These are phyloP conservation scores for Russula earlei DNA, from an alignment of 768 basidiomycete genomes.

Conservation along the genomic window DNA sequence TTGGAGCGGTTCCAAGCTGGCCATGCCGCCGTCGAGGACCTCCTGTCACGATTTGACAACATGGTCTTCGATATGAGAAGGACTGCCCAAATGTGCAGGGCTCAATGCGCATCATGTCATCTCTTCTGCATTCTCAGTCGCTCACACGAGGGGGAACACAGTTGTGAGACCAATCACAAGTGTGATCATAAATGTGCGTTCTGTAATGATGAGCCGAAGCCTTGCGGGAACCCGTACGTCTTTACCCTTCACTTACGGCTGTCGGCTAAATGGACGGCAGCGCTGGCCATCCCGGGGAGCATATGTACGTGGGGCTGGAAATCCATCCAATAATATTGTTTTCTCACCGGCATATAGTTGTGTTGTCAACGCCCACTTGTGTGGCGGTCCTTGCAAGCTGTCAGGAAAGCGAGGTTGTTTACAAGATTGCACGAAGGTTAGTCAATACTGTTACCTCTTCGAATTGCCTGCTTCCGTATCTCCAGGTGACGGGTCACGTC, in stretches of 20 bases:
- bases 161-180: constrained; percentile 41
- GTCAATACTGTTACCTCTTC: not conserved
- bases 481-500: constrained; percentile 38
- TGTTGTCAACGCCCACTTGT: constrained; percentile 40
- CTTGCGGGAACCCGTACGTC: constrained; percentile 42
- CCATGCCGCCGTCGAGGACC: constrained; percentile 36
- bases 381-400: constrained; percentile 42
- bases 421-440: constrained; percentile 43
- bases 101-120: constrained; percentile 39
- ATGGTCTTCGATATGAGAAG: constrained; percentile 37
- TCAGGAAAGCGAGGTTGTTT: constrained; percentile 42
- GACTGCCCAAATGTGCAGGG: constrained; percentile 40
- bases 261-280: constrained; percentile 24
- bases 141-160: constrained; percentile 37
- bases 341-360: constrained; percentile 33
- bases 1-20: constrained; percentile 35
- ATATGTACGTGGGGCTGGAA: constrained; percentile 34
- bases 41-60: constrained; percentile 37
- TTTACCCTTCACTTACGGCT: not conserved
- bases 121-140: constrained; percentile 39
- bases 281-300: constrained; percentile 49
- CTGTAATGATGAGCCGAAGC: constrained; percentile 26
- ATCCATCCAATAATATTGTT: too few relatives aligned
- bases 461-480: not conserved
- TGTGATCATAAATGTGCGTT: constrained; percentile 40